Percentiles rank a stretch among this genome's conserved stretches.
Evolutionary conservation across 2,329 filamentous ascomycete genomes (phyloP).

Genomic region (Colletotrichum paranaense): DNA sequence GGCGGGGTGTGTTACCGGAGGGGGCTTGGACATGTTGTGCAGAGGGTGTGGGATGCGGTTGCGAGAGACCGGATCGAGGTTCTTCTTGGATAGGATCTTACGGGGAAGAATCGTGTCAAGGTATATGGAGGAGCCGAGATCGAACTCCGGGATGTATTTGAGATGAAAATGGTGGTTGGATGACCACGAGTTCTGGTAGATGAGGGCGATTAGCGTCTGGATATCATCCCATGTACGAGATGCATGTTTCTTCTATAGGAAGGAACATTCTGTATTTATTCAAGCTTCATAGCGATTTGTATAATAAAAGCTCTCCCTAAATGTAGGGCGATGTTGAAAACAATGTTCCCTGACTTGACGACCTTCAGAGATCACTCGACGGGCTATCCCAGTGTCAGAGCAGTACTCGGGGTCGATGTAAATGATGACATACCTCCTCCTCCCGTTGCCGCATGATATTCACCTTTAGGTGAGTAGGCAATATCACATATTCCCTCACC

Average conservation of each 20-base stretch:
- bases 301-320: not conserved
- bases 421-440: too few species aligned
- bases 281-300: slow-evolving; percentile 7
- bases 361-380: too few species aligned
- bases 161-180: not conserved
- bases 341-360: too few species aligned
- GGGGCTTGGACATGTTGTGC: slow-evolving; percentile 55
- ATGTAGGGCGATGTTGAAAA: not conserved
- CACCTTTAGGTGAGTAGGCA: too few species aligned
- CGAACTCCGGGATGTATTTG: not conserved
- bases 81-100: slow-evolving; percentile 53
- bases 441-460: too few species aligned
- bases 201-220: not conserved
- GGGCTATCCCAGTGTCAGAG: too few species aligned
- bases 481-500: too few species aligned
- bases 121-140: too few species aligned
- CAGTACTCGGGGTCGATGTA: too few species aligned
- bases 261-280: not conserved
- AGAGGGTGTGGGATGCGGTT: slow-evolving; percentile 53
- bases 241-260: not conserved
- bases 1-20: slow-evolving; percentile 54
- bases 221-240: not conserved
- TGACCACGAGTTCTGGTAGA: not conserved
- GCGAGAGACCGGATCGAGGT: slow-evolving; percentile 53
- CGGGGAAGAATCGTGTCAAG: not conserved